phyloP scores from a whole-genome alignment of 2,329 filamentous ascomycete species.

The Hypocrella siamensis region DNA sequence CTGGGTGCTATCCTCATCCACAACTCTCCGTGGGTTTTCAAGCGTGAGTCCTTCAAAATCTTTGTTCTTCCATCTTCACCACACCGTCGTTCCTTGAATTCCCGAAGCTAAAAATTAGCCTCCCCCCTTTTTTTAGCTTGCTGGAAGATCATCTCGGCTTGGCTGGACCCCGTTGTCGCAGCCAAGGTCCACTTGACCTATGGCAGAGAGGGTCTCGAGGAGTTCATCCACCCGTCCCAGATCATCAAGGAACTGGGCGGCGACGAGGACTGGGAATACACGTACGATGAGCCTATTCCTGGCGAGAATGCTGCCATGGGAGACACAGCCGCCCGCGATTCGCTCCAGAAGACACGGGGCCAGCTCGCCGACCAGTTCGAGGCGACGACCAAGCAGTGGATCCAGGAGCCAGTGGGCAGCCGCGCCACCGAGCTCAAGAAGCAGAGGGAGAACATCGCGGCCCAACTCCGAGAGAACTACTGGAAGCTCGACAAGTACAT shows the following conservation, averaged over 20 bases:
- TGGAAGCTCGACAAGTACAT: conserved; percentile 58
- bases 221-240: conserved; percentile 46
- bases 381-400: conserved; percentile 42
- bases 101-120: background rate
- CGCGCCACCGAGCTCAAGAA: conserved; percentile 7
- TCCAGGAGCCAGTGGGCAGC: conserved; percentile 17
- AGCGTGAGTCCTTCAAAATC: conserved; percentile 12
- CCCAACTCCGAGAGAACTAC: conserved; percentile 42
- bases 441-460: conserved; percentile 31
- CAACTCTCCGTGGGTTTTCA: conserved; percentile 61
- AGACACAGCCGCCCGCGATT: conserved; percentile 23
- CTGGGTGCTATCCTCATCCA: conserved; percentile 57
- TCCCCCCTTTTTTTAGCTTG: conserved; percentile 11
- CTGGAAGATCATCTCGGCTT: conserved; percentile 54
- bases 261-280: conserved; percentile 49
- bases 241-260: conserved; percentile 44
- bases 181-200: conserved; percentile 57
- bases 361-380: conserved; percentile 42
- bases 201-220: conserved; percentile 42
- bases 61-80: too few species aligned
- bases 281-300: conserved; percentile 42
- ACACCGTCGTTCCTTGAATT: background rate
- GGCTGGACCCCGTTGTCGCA: conserved; percentile 63
- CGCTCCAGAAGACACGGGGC: conserved; percentile 33
- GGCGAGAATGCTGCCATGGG: conserved; percentile 45